Percentiles rank a stretch among this genome's conserved stretches.
Conservation (phyloP, 148 eudicot genomes). For the Vaccinium corymbosum region DNA sequence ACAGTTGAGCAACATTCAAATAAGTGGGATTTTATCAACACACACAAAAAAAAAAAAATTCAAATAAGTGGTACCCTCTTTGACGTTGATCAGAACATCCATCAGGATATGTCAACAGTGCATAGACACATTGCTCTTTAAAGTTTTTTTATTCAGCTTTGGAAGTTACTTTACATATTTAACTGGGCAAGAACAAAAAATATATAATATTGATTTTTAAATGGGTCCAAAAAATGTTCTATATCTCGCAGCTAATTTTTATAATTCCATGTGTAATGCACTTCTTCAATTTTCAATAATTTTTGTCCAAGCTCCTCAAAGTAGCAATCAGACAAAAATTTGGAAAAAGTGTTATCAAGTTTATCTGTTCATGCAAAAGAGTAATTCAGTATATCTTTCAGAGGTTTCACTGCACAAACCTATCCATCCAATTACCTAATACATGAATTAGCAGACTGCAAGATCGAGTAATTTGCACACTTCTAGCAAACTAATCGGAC, state of each 20-base stretch:
- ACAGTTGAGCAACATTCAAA: background rate
- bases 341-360: background rate
- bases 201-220: background rate
- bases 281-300: background rate
- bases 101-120: background rate
- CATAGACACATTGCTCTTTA: background rate
- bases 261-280: background rate
- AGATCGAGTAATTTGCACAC: background rate
- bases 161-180: background rate
- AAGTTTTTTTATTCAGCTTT: background rate
- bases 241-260: background rate
- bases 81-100: background rate
- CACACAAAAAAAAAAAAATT: background rate
- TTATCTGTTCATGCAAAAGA: background rate
- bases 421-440: background rate
- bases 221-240: background rate
- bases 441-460: background rate
- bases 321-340: background rate
- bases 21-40: too few species aligned
- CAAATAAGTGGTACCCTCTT: constrained; percentile 1
- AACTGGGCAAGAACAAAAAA: background rate
- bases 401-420: background rate
- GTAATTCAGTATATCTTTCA: background rate
- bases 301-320: background rate
- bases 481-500: background rate